Conservation (phyloP, 768 basidiomycete species). For the Agrocybe praecox region DNA sequence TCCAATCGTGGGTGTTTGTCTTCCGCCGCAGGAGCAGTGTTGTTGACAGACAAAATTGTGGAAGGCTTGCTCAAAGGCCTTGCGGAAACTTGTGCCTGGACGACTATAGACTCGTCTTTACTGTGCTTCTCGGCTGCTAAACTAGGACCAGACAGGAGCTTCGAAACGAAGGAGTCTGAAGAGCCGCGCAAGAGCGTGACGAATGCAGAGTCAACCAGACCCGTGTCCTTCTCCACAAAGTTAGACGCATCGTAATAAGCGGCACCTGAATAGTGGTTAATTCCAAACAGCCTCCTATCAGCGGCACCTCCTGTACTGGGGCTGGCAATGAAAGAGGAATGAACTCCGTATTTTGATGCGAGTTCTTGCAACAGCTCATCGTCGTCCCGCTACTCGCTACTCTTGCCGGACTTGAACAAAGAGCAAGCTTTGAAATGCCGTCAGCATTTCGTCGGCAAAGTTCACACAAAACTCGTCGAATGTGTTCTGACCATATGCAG, state of each 20-base stretch:
- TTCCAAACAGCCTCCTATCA: slow-evolving; percentile 68
- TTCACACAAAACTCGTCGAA: slow-evolving; percentile 91
- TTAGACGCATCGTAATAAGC: slow-evolving; percentile 71
- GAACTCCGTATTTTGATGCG: slow-evolving; percentile 65
- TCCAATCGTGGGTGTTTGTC: slow-evolving; percentile 70
- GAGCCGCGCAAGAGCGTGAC: slow-evolving; percentile 78
- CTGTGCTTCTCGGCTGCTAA: slow-evolving; percentile 79
- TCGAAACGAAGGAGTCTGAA: slow-evolving; percentile 71
- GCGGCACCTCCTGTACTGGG: slow-evolving; percentile 47
- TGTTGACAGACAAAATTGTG: slow-evolving; percentile 38
- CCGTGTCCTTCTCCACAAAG: slow-evolving; percentile 77
- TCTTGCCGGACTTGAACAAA: slow-evolving; percentile 78
- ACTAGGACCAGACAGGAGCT: slow-evolving; percentile 84
- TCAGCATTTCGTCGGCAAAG: slow-evolving; percentile 85
- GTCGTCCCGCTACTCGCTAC: slow-evolving; percentile 66
- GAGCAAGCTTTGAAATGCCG: slow-evolving; percentile 73
- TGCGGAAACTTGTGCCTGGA: slow-evolving; percentile 86
- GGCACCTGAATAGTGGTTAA: slow-evolving; percentile 84
- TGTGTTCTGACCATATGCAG: slow-evolving; percentile 76
- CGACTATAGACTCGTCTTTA: slow-evolving; percentile 77
- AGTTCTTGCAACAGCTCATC: slow-evolving; percentile 77
- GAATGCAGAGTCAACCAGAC: slow-evolving; percentile 80
- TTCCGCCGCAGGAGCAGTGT: slow-evolving; percentile 30
- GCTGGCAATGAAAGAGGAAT: slow-evolving; percentile 72
- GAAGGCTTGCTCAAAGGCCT: slow-evolving; percentile 77